Evolutionary conservation across 2,329 filamentous ascomycete species (phyloP).

Genomic region (Aspergillus sp.): DNA sequence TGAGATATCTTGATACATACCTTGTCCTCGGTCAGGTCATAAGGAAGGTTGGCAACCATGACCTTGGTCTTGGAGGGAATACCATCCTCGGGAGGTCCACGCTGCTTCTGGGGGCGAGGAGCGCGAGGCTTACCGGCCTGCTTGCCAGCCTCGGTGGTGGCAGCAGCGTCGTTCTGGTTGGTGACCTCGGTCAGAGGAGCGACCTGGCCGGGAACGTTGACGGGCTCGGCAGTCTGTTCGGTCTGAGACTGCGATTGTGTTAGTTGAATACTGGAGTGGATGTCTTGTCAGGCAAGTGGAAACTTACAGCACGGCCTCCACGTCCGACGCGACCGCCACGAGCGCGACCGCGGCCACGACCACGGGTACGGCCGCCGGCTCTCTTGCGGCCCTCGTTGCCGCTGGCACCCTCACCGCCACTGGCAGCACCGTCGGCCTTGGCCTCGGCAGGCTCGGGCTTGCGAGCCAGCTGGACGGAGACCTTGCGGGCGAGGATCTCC

Average conservation of each 20-base stretch:
- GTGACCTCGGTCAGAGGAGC: conserved; percentile 21
- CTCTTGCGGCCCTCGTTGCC: conserved; percentile 64
- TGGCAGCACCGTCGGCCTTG: conserved; percentile 68
- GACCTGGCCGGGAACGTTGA: conserved; percentile 18
- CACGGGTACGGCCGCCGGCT: conserved; percentile 61
- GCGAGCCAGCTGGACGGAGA: conserved; percentile 96
- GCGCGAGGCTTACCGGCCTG: conserved; percentile 40
- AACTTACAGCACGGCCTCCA: conserved; percentile 58
- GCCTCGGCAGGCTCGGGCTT: conserved; percentile 87
- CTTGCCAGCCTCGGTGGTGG: conserved; percentile 48
- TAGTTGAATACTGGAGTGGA: background rate
- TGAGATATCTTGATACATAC: conserved; percentile 51
- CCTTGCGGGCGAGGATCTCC: conserved; percentile 97
- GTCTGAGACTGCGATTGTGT: conserved; percentile 19
- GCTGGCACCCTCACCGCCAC: conserved; percentile 70
- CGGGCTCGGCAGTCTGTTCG: conserved; percentile 26
- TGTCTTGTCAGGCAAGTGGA: background rate
- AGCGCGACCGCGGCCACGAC: conserved; percentile 64
- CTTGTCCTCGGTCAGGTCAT: conserved; percentile 97
- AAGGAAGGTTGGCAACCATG: conserved; percentile 99
- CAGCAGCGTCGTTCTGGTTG: conserved; percentile 23
- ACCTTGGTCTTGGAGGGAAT: conserved; percentile 99
- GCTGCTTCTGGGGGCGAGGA: conserved; percentile 68
- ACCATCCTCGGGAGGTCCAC: conserved; percentile 93
- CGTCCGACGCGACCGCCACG: conserved; percentile 68